Evolutionary conservation across 805 yeast species (phyloP).

Genomic region (Myxozyma neglecta): DNA sequence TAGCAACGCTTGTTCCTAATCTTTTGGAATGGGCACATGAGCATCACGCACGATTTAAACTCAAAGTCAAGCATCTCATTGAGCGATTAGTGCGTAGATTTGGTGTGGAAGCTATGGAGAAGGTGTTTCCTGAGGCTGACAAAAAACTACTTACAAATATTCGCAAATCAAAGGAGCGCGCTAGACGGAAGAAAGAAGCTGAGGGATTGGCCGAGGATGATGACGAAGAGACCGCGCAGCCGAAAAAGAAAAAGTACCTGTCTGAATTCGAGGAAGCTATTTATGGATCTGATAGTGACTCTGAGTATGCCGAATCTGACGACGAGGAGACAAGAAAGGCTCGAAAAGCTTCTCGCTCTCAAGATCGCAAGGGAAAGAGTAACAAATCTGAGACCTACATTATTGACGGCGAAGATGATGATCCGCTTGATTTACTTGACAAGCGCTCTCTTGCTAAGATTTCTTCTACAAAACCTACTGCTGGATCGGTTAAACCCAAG

Average conservation of each 20-base stretch:
- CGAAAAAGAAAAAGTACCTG: conserved; percentile 52
- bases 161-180: conserved; percentile 80
- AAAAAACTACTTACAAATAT: conserved; percentile 79
- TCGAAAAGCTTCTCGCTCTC: conserved; percentile 25
- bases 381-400: conserved; percentile 57
- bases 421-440: conserved; percentile 86
- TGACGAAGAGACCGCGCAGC: conserved; percentile 29
- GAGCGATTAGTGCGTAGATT: conserved; percentile 89
- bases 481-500: conserved; percentile 45
- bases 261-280: conserved; percentile 93
- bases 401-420: conserved; percentile 59
- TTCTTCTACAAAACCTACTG: conserved; percentile 81
- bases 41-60: conserved; percentile 91
- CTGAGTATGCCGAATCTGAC: conserved; percentile 52
- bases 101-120: conserved; percentile 83
- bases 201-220: conserved; percentile 35
- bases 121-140: conserved; percentile 87
- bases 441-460: conserved; percentile 81
- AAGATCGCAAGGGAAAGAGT: conserved; percentile 23
- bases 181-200: conserved; percentile 59
- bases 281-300: conserved; percentile 69
- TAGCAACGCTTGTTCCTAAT: conserved; percentile 65
- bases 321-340: conserved; percentile 36
- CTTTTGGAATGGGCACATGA: conserved; percentile 92
- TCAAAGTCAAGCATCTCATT: conserved; percentile 87